Evolutionary conservation across 768 basidiomycete genomes (phyloP).

Genomic region (Fistulinella prunicolor): DNA sequence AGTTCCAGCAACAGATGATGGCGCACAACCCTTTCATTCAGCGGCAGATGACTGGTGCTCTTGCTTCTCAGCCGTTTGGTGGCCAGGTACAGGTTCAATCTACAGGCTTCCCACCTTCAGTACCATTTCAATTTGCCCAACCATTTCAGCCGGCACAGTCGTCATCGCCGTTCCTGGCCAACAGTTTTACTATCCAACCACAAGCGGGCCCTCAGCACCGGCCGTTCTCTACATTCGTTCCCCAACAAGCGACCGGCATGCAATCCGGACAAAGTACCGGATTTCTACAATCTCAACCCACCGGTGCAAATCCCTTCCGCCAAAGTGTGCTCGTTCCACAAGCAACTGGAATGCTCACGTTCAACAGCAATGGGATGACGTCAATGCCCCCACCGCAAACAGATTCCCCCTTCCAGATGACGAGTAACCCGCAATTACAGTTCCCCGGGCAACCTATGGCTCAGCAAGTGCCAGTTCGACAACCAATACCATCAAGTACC

Average conservation of each 20-base stretch:
- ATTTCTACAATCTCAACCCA: slow-evolving; percentile 52
- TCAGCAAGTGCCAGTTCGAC: slow-evolving; percentile 9
- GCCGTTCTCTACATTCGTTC: slow-evolving; percentile 54
- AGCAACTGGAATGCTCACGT: slow-evolving; percentile 53
- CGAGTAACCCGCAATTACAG: slow-evolving; percentile 16
- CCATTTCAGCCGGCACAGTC: slow-evolving; percentile 16
- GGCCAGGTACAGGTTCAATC: slow-evolving; percentile 51
- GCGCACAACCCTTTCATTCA: slow-evolving; percentile 77
- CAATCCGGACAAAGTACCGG: slow-evolving; percentile 39
- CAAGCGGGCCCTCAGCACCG: slow-evolving; percentile 42
- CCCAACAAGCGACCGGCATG: slow-evolving; percentile 51
- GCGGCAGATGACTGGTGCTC: slow-evolving; percentile 49
- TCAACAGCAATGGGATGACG: slow-evolving; percentile 30
- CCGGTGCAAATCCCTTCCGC: slow-evolving; percentile 79
- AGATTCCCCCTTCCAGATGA: slow-evolving; percentile 10
- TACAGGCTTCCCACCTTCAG: slow-evolving; percentile 53
- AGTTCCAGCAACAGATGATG: slow-evolving; percentile 58
- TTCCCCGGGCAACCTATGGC: slow-evolving; percentile 3
- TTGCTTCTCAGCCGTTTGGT: slow-evolving; percentile 41
- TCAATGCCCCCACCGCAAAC: slow-evolving; percentile 15
- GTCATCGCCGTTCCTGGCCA: slow-evolving; percentile 8
- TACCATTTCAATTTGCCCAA: slow-evolving; percentile 36
- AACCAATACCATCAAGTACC: slow-evolving; percentile 2
- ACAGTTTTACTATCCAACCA: slow-evolving; percentile 34
- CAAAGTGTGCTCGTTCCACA: slow-evolving; percentile 72